Percentiles rank a stretch among this genome's conserved stretches.
Evolutionary conservation across 805 yeast genomes (phyloP).

Genomic region (Sugiyamaella marilandica): DNA sequence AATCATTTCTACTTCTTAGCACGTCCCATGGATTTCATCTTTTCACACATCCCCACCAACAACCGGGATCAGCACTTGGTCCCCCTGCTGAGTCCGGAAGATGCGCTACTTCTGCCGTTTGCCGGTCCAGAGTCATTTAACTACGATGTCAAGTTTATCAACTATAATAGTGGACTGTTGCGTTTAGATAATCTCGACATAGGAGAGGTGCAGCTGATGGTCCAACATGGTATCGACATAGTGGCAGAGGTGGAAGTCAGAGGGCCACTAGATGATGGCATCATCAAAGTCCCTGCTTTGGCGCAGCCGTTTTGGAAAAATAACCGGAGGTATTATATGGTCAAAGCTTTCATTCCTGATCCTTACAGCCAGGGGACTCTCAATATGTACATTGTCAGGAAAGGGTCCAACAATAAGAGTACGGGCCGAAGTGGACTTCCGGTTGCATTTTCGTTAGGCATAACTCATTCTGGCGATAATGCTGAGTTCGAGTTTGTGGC

Average conservation of each 20-base stretch:
- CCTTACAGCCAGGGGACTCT: slow-evolving; percentile 64
- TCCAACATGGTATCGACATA: slow-evolving; percentile 69
- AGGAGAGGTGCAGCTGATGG: slow-evolving; percentile 68
- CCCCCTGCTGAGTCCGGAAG: slow-evolving; percentile 76
- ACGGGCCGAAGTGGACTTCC: slow-evolving; percentile 44
- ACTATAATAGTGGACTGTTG: slow-evolving; percentile 73
- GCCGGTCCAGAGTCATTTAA: slow-evolving; percentile 76
- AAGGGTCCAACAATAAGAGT: slow-evolving; percentile 35
- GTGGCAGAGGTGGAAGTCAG: slow-evolving; percentile 41
- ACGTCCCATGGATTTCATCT: slow-evolving; percentile 68
- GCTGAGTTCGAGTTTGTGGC: slow-evolving; percentile 65
- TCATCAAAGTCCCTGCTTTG: slow-evolving; percentile 51
- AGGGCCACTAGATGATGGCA: slow-evolving; percentile 28
- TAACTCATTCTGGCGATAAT: slow-evolving; percentile 63
- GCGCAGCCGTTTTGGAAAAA: slow-evolving; percentile 76
- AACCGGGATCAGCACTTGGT: slow-evolving; percentile 77
- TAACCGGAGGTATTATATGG: slow-evolving; percentile 58
- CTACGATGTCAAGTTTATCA: slow-evolving; percentile 53
- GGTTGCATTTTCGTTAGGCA: slow-evolving; percentile 66
- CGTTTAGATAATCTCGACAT: slow-evolving; percentile 70
- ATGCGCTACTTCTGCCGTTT: slow-evolving; percentile 77
- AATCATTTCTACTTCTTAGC: slow-evolving; percentile 55
- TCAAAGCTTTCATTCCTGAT: slow-evolving; percentile 78
- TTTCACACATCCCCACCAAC: slow-evolving; percentile 81
- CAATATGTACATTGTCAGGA: slow-evolving; percentile 66